Evolutionary conservation across 164 flowering plant species (phyloP).

Genomic region (Kingdonia uniflora): DNA sequence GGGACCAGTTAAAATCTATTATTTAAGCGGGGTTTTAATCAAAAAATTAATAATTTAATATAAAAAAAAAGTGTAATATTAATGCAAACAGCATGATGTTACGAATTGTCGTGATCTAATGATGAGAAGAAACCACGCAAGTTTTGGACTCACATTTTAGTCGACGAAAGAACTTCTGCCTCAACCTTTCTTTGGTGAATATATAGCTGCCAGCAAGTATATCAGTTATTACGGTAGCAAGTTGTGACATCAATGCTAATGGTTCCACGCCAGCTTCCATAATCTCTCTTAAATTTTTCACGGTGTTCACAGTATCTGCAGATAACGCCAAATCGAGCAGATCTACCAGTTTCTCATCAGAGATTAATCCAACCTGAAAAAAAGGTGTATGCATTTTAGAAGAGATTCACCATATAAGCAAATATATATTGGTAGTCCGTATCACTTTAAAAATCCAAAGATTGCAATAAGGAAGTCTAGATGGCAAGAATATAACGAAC

Average conservation of each 20-base stretch:
- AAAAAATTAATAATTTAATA: too few species aligned
- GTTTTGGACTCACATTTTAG: constrained; percentile 57
- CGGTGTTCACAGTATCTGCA: constrained; percentile 96
- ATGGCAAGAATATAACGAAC: constrained; percentile 14
- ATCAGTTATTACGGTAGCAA: constrained; percentile 93
- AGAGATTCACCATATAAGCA: too few species aligned
- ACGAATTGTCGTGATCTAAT: not conserved
- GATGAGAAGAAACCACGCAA: constrained; percentile 3
- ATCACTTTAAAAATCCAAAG: too few species aligned
- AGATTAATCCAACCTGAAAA: constrained; percentile 85
- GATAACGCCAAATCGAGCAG: constrained; percentile 96
- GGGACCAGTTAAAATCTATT: too few species aligned
- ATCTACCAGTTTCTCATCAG: constrained; percentile 93
- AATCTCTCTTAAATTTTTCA: constrained; percentile 79
- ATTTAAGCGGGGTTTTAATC: too few species aligned
- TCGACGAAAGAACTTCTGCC: constrained; percentile 73
- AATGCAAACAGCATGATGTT: too few species aligned
- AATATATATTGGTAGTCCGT: not conserved
- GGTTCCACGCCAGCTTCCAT: constrained; percentile 97
- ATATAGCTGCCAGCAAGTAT: constrained; percentile 90
- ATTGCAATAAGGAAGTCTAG: not conserved
- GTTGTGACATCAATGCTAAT: constrained; percentile 92
- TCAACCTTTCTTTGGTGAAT: constrained; percentile 50
- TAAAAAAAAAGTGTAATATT: too few species aligned
- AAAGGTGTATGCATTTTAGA: not conserved